phyloP scores from a whole-genome alignment of 1,284 basidiomycete species.

The Boletus semigastroideus region DNA sequence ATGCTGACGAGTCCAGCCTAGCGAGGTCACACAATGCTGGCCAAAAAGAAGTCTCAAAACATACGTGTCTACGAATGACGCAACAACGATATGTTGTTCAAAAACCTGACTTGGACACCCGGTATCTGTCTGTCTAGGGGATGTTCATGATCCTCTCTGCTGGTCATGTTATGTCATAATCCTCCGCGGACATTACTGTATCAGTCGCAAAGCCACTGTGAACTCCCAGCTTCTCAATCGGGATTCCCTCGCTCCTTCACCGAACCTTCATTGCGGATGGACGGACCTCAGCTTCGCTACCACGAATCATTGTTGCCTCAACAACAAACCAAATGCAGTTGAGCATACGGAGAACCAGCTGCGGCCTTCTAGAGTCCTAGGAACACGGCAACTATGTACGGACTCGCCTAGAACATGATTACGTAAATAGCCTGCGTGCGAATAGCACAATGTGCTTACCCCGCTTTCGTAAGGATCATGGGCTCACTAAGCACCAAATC shows the following conservation, averaged over 20 bases:
- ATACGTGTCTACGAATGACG: slow-evolving; percentile 5
- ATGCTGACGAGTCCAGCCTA: slow-evolving; percentile 6
- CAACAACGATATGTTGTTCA: background rate
- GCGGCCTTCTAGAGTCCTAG: no score
- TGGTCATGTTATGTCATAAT: background rate
- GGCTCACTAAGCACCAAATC: background rate
- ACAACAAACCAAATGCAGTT: no score
- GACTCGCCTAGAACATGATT: background rate
- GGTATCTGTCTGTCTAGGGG: slow-evolving; percentile 15
- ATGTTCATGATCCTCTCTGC: background rate
- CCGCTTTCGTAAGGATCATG: slow-evolving; percentile 20
- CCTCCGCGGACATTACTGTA: slow-evolving; percentile 28
- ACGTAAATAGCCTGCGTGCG: slow-evolving; percentile 1
- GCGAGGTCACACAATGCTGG: background rate
- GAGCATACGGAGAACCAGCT: no score
- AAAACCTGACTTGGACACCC: slow-evolving; percentile 1
- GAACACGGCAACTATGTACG: background rate
- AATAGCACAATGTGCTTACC: slow-evolving; percentile 28
- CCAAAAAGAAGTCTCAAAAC: slow-evolving; percentile 1
- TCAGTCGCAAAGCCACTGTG: slow-evolving; percentile 14
- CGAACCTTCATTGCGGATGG: slow-evolving; percentile 22
- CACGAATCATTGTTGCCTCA: background rate
- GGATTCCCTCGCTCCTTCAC: slow-evolving; percentile 1
- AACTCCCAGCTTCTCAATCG: slow-evolving; percentile 17
- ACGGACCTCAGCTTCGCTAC: slow-evolving; percentile 16